Percentiles rank a stretch among this genome's conserved stretches.
Conservation (phyloP, 1,284 basidiomycete genomes). For the Veloporphyrellus conicus region DNA sequence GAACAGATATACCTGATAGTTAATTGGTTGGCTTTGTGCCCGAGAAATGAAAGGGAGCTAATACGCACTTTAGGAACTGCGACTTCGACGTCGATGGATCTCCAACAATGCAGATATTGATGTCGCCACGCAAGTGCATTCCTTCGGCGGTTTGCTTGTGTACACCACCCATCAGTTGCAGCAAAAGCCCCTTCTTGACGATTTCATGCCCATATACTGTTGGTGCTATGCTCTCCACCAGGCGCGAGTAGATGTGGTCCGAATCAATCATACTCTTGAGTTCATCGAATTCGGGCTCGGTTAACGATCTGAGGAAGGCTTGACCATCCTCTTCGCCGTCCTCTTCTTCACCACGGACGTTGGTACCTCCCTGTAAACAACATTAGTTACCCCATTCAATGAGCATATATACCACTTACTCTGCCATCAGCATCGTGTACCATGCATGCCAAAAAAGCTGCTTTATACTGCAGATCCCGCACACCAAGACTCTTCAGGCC, state of each 20-base stretch:
- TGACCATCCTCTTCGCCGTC: constrained; percentile 72
- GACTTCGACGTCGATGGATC: constrained; percentile 97
- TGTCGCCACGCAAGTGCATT: constrained; percentile 95
- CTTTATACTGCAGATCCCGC: constrained; percentile 95
- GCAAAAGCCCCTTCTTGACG: constrained; percentile 95
- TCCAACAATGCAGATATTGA: constrained; percentile 98
- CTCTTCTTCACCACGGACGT: constrained; percentile 84
- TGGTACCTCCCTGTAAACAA: constrained; percentile 61
- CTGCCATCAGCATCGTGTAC: constrained; percentile 85
- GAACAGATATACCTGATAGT: constrained; percentile 88
- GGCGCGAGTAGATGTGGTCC: constrained; percentile 89
- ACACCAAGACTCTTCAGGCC: constrained; percentile 95
- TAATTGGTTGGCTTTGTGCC: neutral
- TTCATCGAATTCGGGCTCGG: constrained; percentile 92
- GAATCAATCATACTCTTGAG: constrained; percentile 90
- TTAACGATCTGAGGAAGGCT: constrained; percentile 83
- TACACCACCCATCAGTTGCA: constrained; percentile 99
- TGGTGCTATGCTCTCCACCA: constrained; percentile 94
- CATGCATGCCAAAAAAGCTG: constrained; percentile 98
- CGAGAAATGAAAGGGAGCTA: neutral
- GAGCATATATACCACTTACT: constrained; percentile 44
- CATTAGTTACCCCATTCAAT: constrained; percentile 7
- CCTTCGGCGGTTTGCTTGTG: constrained; percentile 97
- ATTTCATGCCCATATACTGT: constrained; percentile 99
- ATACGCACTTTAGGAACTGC: constrained; percentile 90